Conservation (phyloP, 2,329 filamentous ascomycete genomes). For the Chrysosporium keratinophilum region DNA sequence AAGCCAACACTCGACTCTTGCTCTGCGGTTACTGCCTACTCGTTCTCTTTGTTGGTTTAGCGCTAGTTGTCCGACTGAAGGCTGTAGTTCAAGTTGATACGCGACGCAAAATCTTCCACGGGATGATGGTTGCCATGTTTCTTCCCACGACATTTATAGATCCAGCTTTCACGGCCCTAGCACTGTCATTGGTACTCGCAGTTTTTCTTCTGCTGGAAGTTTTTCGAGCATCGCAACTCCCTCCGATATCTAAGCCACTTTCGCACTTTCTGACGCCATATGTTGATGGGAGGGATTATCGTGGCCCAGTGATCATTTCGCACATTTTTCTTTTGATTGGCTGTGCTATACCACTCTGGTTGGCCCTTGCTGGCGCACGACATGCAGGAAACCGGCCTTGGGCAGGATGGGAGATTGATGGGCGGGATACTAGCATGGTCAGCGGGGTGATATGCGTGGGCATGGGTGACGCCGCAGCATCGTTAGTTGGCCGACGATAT, state of each 20-base stretch:
- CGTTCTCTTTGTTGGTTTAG: slow-evolving; percentile 61
- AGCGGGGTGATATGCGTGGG: slow-evolving; percentile 89
- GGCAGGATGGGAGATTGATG: slow-evolving; percentile 62
- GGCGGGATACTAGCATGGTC: slow-evolving; percentile 77
- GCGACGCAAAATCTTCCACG: slow-evolving; percentile 91
- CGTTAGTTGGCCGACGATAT: slow-evolving; percentile 74
- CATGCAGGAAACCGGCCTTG: slow-evolving; percentile 48
- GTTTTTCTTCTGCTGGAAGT: slow-evolving; percentile 84
- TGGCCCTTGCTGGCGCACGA: slow-evolving; percentile 61
- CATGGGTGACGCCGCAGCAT: slow-evolving; percentile 87
- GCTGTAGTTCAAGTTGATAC: slow-evolving; percentile 85
- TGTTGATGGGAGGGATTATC: slow-evolving; percentile 83
- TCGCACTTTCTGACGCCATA: slow-evolving; percentile 84
- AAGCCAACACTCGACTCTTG: slow-evolving; percentile 70
- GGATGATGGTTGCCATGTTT: slow-evolving; percentile 96
- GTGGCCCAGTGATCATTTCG: slow-evolving; percentile 87
- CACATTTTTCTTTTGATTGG: slow-evolving; percentile 94
- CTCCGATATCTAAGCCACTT: slow-evolving; percentile 75
- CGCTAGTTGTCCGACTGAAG: slow-evolving; percentile 63
- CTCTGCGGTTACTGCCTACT: slow-evolving; percentile 62
- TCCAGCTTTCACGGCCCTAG: slow-evolving; percentile 69
- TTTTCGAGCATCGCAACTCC: slow-evolving; percentile 79
- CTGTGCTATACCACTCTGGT: slow-evolving; percentile 89
- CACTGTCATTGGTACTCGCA: slow-evolving; percentile 66
- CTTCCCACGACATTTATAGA: slow-evolving; percentile 79